Percentiles rank a stretch among this genome's conserved stretches.
phyloP scores from a whole-genome alignment of 352 stramenopile genomes.

The Phytophthora chlamydospora region DNA sequence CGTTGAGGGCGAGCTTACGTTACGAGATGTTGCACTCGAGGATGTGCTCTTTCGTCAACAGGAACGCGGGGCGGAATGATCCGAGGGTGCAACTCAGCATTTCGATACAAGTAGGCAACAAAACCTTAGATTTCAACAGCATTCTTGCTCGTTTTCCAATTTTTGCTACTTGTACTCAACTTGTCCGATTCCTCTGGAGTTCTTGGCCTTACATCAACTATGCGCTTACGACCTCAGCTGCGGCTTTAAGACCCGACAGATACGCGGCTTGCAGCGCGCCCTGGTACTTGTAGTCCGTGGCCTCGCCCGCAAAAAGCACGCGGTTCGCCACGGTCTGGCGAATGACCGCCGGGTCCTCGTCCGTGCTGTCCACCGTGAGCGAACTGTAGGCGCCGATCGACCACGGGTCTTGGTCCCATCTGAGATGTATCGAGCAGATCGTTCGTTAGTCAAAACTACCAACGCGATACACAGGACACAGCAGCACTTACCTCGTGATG shows the following conservation, averaged over 20 bases:
- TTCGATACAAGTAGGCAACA: background rate
- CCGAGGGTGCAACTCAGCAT: background rate
- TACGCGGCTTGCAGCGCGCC: slow-evolving; percentile 70
- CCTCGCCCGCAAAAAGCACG: slow-evolving; percentile 73
- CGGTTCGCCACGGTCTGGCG: slow-evolving; percentile 41
- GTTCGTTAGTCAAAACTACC: background rate
- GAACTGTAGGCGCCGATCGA: slow-evolving; percentile 67
- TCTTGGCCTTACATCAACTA: background rate
- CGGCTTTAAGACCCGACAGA: slow-evolving; percentile 53
- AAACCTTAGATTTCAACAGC: no score
- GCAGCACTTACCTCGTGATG: slow-evolving; percentile 47
- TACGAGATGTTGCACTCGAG: slow-evolving; percentile 1
- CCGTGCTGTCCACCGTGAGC: slow-evolving; percentile 64
- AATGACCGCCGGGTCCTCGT: slow-evolving; percentile 60
- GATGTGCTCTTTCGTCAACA: slow-evolving; percentile 13
- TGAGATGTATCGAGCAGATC: slow-evolving; percentile 14
- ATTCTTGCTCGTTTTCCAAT: no score
- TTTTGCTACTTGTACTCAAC: background rate
- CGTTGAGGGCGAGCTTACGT: slow-evolving; percentile 16
- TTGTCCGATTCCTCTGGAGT: background rate
- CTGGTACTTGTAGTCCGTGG: slow-evolving; percentile 74
- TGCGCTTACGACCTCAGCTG: slow-evolving; percentile 22
- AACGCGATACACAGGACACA: background rate
- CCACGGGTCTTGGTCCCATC: slow-evolving; percentile 69
- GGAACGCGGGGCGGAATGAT: slow-evolving; percentile 1